A percentile compares a stretch with the other conserved stretches of the same genome.
These are phyloP conservation scores for Penicillium janthinellum DNA, from an alignment of 2,329 filamentous ascomycete genomes.

Conservation along the genomic window DNA sequence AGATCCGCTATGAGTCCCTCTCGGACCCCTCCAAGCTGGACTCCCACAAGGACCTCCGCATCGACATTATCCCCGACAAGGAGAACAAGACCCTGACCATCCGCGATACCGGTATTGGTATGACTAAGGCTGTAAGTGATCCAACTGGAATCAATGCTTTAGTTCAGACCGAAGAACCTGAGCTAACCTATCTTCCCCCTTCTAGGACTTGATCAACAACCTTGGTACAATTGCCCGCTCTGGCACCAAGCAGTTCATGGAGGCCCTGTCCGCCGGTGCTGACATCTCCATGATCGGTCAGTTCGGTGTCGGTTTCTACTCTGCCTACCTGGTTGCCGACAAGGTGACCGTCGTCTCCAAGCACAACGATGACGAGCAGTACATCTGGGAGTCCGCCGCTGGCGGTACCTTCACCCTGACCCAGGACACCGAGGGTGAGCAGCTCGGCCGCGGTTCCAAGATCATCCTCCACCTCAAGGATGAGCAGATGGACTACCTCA, in stretches of 20 bases:
- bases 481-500: slow-evolving; percentile 96
- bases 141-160: not conserved
- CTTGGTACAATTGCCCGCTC: slow-evolving; percentile 98
- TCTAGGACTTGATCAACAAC: slow-evolving; percentile 97
- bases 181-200: slow-evolving; percentile 9
- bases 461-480: slow-evolving; percentile 99
- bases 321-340: slow-evolving; percentile 98
- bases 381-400: slow-evolving; percentile 97
- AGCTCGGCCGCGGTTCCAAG: slow-evolving; percentile 91
- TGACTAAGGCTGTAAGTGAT: slow-evolving; percentile 95
- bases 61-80: slow-evolving; percentile 98
- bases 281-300: slow-evolving; percentile 99
- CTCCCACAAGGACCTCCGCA: slow-evolving; percentile 93
- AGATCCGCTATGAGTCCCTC: slow-evolving; percentile 98
- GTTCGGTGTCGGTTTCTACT: slow-evolving; percentile 99
- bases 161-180: not conserved
- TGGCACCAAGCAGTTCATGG: slow-evolving; percentile 99
- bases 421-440: slow-evolving; percentile 87
- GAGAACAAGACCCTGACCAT: slow-evolving; percentile 97
- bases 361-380: slow-evolving; percentile 99
- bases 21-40: slow-evolving; percentile 98
- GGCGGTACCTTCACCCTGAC: slow-evolving; percentile 96
- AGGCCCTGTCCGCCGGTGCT: slow-evolving; percentile 95
- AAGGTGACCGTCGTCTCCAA: slow-evolving; percentile 94
- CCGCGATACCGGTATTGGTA: slow-evolving; percentile 97